Evolutionary conservation across 352 stramenopile genomes (phyloP).

Genomic region (Pseudoperonospora humuli): DNA sequence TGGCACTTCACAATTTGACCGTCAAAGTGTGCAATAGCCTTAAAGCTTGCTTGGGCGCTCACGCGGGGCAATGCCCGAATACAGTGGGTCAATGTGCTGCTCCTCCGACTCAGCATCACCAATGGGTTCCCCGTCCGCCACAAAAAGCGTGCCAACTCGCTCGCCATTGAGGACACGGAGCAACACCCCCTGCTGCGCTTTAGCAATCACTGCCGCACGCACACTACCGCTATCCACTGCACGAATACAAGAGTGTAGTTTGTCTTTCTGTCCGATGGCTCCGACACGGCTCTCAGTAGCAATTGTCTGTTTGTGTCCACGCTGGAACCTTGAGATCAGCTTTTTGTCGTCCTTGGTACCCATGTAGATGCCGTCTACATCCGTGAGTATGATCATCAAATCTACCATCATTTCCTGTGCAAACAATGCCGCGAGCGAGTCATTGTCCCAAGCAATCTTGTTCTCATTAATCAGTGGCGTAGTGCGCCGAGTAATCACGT

Average conservation of each 20-base stretch:
- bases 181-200: slow-evolving; percentile 52
- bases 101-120: slow-evolving; percentile 33
- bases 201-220: slow-evolving; percentile 51
- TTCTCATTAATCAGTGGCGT: slow-evolving; percentile 48
- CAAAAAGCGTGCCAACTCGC: slow-evolving; percentile 59
- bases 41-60: slow-evolving; percentile 31
- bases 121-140: slow-evolving; percentile 35
- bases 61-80: slow-evolving; percentile 50
- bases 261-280: slow-evolving; percentile 66
- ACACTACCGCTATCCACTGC: slow-evolving; percentile 65
- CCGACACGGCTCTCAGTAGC: slow-evolving; percentile 50
- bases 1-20: too few relatives aligned
- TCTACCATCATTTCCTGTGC: slow-evolving; percentile 64
- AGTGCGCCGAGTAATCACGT: slow-evolving; percentile 67
- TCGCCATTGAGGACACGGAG: slow-evolving; percentile 62
- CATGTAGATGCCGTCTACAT: slow-evolving; percentile 58
- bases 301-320: slow-evolving; percentile 35
- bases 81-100: slow-evolving; percentile 56
- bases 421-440: slow-evolving; percentile 75
- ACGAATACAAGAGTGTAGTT: slow-evolving; percentile 72
- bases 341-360: slow-evolving; percentile 14
- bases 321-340: slow-evolving; percentile 44
- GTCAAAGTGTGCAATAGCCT: too few relatives aligned
- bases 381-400: slow-evolving; percentile 71
- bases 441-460: slow-evolving; percentile 79